Percentiles rank a stretch among this genome's conserved stretches.
Conservation (phyloP, 1,139 yeast genomes). For the Candida freyschussii region DNA sequence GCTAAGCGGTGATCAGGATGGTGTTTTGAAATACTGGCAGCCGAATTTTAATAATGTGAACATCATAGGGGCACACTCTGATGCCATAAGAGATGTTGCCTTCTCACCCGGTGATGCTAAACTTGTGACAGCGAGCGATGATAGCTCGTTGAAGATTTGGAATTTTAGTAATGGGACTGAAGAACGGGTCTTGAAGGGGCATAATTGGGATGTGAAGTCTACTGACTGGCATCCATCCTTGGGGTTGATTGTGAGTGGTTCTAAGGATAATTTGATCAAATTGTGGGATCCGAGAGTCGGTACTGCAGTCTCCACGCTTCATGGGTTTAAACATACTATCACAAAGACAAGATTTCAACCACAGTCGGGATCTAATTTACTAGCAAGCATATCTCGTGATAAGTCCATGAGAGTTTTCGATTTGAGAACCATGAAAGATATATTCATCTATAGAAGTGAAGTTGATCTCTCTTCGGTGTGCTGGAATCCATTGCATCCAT, state of each 20-base stretch:
- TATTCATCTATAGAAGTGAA: conserved; percentile 70
- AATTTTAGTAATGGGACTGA: conserved; percentile 86
- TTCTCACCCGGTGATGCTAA: conserved; percentile 89
- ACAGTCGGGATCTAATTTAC: conserved; percentile 41
- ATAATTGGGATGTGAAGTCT: conserved; percentile 97
- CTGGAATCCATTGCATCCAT: conserved; percentile 91
- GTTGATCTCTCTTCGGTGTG: conserved; percentile 80
- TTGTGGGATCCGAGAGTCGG: conserved; percentile 93
- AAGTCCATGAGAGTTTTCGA: conserved; percentile 86
- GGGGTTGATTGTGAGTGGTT: conserved; percentile 82
- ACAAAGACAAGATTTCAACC: conserved; percentile 76
- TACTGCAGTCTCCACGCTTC: conserved; percentile 69
- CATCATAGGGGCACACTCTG: conserved; percentile 68
- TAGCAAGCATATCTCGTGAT: conserved; percentile 88
- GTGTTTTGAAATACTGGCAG: conserved; percentile 92
- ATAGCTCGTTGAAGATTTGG: conserved; percentile 86
- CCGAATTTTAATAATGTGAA: conserved; percentile 96
- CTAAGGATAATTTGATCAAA: conserved; percentile 89
- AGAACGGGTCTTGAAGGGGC: conserved; percentile 79
- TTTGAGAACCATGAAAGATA: conserved; percentile 75
- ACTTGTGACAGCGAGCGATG: conserved; percentile 90
- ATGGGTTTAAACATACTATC: conserved; percentile 92
- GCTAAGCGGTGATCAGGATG: conserved; percentile 89
- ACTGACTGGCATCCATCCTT: conserved; percentile 94
- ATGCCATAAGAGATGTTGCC: conserved; percentile 80